A percentile compares a stretch with the other conserved stretches of the same genome.
Evolutionary conservation across 768 basidiomycete species (phyloP).

Genomic region (Filobasidium wieringae): DNA sequence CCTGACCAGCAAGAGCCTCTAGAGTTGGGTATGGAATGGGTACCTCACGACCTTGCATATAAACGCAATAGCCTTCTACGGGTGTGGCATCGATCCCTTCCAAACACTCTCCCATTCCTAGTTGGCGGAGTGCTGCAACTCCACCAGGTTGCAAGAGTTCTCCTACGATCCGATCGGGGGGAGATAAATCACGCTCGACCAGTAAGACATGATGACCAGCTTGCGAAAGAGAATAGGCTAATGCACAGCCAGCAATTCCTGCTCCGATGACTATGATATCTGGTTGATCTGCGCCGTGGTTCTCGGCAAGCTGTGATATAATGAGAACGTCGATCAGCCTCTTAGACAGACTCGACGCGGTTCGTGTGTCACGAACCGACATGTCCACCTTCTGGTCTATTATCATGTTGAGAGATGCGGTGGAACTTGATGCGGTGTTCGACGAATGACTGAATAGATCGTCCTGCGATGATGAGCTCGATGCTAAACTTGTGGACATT

Average conservation of each 20-base stretch:
- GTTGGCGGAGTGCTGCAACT: constrained; percentile 55
- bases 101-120: constrained; percentile 65
- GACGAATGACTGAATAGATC: neutral
- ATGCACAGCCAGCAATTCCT: constrained; percentile 74
- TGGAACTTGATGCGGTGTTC: neutral
- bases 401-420: neutral
- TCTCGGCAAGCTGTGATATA: constrained; percentile 12
- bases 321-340: neutral
- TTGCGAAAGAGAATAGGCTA: constrained; percentile 69
- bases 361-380: neutral
- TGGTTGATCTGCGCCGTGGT: constrained; percentile 20
- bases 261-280: constrained; percentile 72
- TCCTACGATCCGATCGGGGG: constrained; percentile 94
- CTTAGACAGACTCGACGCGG: neutral
- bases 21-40: constrained; percentile 71
- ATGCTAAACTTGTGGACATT: neutral
- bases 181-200: constrained; percentile 78
- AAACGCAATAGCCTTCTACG: constrained; percentile 74
- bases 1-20: constrained; percentile 11
- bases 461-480: neutral
- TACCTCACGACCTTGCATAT: constrained; percentile 49
- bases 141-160: constrained; percentile 94
- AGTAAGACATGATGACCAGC: constrained; percentile 66
- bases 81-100: constrained; percentile 81
- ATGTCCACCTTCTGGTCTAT: neutral